A percentile compares a stretch with the other conserved stretches of the same genome.
phyloP scores from a whole-genome alignment of 2,329 filamentous ascomycete species.

The Penicillium sp. region DNA sequence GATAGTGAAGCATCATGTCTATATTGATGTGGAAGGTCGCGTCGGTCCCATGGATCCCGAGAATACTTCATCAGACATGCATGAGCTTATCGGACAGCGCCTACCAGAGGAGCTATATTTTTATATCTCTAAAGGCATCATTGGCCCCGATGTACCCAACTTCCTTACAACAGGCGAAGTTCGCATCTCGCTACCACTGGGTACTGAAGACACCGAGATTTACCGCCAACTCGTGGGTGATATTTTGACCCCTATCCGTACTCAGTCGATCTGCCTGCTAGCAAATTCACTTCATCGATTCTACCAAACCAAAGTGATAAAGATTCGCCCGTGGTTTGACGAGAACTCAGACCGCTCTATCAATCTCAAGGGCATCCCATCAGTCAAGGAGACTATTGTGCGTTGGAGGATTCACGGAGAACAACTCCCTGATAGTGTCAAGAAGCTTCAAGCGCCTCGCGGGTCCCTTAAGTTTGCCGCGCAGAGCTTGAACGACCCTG shows the following conservation, averaged over 20 bases:
- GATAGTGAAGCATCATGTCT: constrained; percentile 82
- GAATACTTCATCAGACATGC: constrained; percentile 75
- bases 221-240: constrained; percentile 77
- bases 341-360: constrained; percentile 64
- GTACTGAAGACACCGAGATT: constrained; percentile 74
- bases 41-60: constrained; percentile 72
- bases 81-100: constrained; percentile 86
- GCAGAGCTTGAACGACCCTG: constrained; percentile 64
- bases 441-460: constrained; percentile 32
- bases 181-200: constrained; percentile 76
- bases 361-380: constrained; percentile 58
- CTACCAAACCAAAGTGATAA: constrained; percentile 76
- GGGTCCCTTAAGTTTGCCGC: constrained; percentile 49
- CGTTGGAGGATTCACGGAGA: constrained; percentile 72
- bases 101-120: constrained; percentile 87
- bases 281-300: constrained; percentile 78
- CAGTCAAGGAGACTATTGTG: constrained; percentile 54
- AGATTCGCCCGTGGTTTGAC: constrained; percentile 81
- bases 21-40: constrained; percentile 74
- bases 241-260: constrained; percentile 71
- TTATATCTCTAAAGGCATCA: constrained; percentile 80
- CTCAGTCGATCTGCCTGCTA: constrained; percentile 73
- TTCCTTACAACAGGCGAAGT: constrained; percentile 80
- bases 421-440: constrained; percentile 46
- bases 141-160: constrained; percentile 75